These are phyloP conservation scores for Circinella minor DNA, from an alignment of 371 early-diverging fungal genomes.

Conservation along the genomic window DNA sequence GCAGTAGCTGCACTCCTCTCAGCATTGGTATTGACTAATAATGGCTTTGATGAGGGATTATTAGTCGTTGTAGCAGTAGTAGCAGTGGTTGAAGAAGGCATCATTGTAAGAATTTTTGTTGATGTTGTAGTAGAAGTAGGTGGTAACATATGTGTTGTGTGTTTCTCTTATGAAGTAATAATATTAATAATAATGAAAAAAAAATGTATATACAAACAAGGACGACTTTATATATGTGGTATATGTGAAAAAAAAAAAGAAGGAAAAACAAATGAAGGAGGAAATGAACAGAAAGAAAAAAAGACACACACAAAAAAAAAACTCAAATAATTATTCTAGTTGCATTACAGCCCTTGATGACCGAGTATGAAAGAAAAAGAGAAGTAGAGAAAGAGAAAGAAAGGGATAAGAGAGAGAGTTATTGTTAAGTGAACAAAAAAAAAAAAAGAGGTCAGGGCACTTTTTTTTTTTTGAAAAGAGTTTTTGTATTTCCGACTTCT, in stretches of 20 bases:
- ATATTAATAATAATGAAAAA: background rate
- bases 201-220: background rate
- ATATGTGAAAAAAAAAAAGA: background rate
- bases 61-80: background rate
- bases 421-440: no score
- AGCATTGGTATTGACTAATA: slow-evolving; percentile 3
- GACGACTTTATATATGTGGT: background rate
- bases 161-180: background rate
- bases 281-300: background rate
- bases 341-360: background rate
- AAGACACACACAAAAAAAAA: background rate
- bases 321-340: background rate
- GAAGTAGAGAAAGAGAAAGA: no score
- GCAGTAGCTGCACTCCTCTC: background rate
- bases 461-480: no score
- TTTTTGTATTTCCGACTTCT: no score
- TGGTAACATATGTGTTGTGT: background rate
- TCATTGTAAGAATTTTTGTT: background rate
- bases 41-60: background rate
- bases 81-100: background rate
- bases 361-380: no score
- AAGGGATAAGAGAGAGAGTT: no score
- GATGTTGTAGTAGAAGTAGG: slow-evolving; percentile 37
- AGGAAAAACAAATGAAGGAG: no score
- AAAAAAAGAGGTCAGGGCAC: no score